A percentile compares a stretch with the other conserved stretches of the same genome.
phyloP scores from a whole-genome alignment of 2,329 filamentous ascomycete species.

The Fusarium heterosporum region DNA sequence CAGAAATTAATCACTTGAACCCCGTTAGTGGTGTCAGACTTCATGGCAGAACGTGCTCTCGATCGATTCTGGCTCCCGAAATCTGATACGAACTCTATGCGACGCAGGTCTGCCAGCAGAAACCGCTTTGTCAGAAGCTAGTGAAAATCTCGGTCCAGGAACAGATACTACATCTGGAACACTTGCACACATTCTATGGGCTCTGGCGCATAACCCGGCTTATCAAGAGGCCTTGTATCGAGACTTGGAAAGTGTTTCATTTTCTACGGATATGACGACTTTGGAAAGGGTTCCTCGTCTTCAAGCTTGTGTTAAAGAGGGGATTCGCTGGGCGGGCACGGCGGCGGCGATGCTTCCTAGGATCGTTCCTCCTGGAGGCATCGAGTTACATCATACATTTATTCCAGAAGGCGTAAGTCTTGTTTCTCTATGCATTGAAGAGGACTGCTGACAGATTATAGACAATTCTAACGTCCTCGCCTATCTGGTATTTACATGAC shows the following conservation, averaged over 20 bases:
- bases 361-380: slow-evolving; percentile 40
- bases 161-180: slow-evolving; percentile 50
- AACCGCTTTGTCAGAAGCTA: slow-evolving; percentile 47
- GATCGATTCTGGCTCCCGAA: slow-evolving; percentile 6
- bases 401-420: slow-evolving; percentile 39
- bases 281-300: slow-evolving; percentile 42
- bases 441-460: neutral
- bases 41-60: neutral
- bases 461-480: neutral
- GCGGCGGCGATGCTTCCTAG: slow-evolving; percentile 47
- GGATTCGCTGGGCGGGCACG: slow-evolving; percentile 46
- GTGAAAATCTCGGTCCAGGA: slow-evolving; percentile 48
- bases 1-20: neutral
- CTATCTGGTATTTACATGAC: slow-evolving; percentile 2
- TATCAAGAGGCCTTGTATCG: slow-evolving; percentile 44
- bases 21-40: neutral
- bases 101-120: slow-evolving; percentile 36
- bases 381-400: slow-evolving; percentile 39
- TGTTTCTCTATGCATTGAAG: neutral
- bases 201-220: slow-evolving; percentile 41
- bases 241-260: slow-evolving; percentile 26
- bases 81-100: slow-evolving; percentile 41
- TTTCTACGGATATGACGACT: slow-evolving; percentile 20
- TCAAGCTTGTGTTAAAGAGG: slow-evolving; percentile 46
- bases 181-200: slow-evolving; percentile 49